Conservation (phyloP, 345 rosid genomes). For the Punica granatum region DNA sequence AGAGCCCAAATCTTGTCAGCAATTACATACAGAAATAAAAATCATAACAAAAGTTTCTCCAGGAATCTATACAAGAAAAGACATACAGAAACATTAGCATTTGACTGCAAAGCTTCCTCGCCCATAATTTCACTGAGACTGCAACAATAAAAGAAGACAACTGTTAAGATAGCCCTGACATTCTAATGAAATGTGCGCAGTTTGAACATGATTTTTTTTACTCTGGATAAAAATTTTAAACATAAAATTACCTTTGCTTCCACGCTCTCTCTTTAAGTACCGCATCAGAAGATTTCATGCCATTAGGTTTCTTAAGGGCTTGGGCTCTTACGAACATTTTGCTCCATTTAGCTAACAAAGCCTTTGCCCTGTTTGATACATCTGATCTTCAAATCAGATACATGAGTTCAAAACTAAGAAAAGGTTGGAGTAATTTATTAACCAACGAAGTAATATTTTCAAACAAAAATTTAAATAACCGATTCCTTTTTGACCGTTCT, state of each 20-base stretch:
- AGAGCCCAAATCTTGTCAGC: background rate
- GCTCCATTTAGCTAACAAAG: slow-evolving; percentile 86
- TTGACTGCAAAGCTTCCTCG: slow-evolving; percentile 48
- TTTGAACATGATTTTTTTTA: background rate
- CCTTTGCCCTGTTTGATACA: slow-evolving; percentile 97
- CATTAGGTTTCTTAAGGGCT: slow-evolving; percentile 61
- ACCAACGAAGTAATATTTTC: background rate
- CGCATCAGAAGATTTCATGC: slow-evolving; percentile 41
- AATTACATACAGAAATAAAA: background rate
- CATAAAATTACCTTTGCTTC: slow-evolving; percentile 66
- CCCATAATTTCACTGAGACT: slow-evolving; percentile 81
- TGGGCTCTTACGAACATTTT: slow-evolving; percentile 72
- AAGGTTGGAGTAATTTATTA: slow-evolving; percentile 1
- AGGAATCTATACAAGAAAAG: slow-evolving; percentile 9
- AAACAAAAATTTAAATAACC: background rate
- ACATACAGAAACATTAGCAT: slow-evolving; percentile 51
- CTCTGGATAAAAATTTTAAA: background rate
- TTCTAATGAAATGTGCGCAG: background rate
- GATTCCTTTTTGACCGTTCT: background rate
- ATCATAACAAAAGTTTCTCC: background rate
- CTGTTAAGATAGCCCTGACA: background rate
- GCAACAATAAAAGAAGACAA: slow-evolving; percentile 21
- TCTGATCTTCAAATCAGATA: slow-evolving; percentile 99
- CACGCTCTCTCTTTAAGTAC: slow-evolving; percentile 60
- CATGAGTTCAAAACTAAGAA: slow-evolving; percentile 36